Conservation (phyloP, 1,284 basidiomycete genomes). For the Nidula niveotomentosa region DNA sequence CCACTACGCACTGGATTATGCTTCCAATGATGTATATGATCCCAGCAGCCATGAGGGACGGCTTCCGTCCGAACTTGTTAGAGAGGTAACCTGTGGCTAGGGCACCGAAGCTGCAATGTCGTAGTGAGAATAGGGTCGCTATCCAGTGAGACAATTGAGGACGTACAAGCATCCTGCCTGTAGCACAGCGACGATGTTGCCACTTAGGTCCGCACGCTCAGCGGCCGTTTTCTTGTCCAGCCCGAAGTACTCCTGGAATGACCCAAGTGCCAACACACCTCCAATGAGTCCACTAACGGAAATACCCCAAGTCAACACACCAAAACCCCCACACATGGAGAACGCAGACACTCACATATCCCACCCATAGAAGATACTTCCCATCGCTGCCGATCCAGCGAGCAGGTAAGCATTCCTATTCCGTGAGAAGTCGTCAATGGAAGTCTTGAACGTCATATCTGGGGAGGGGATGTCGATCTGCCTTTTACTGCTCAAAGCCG, state of each 20-base stretch:
- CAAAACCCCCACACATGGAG: no score
- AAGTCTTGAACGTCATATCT: constrained; percentile 21
- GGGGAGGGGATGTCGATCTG: background rate
- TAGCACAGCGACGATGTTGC: constrained; percentile 58
- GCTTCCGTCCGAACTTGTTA: constrained; percentile 43
- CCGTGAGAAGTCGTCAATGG: constrained; percentile 22
- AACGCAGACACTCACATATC: constrained; percentile 27
- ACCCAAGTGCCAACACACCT: constrained; percentile 41
- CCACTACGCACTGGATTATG: constrained; percentile 46
- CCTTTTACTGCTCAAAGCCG: no score
- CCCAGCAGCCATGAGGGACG: constrained; percentile 47
- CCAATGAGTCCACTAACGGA: constrained; percentile 44
- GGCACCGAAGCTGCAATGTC: constrained; percentile 39
- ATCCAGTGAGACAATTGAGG: constrained; percentile 10
- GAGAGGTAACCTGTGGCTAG: constrained; percentile 40
- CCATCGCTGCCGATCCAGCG: constrained; percentile 43
- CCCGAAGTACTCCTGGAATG: constrained; percentile 48
- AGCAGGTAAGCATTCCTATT: constrained; percentile 46
- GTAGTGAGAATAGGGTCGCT: background rate
- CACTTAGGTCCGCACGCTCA: constrained; percentile 38
- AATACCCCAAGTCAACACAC: no score
- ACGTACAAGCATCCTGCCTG: constrained; percentile 62
- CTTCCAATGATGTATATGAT: constrained; percentile 57
- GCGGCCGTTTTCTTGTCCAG: constrained; percentile 32
- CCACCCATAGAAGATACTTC: constrained; percentile 44